Evolutionary conservation across 441 rosid genomes (phyloP).

Genomic region (Aleurites moluccanus): DNA sequence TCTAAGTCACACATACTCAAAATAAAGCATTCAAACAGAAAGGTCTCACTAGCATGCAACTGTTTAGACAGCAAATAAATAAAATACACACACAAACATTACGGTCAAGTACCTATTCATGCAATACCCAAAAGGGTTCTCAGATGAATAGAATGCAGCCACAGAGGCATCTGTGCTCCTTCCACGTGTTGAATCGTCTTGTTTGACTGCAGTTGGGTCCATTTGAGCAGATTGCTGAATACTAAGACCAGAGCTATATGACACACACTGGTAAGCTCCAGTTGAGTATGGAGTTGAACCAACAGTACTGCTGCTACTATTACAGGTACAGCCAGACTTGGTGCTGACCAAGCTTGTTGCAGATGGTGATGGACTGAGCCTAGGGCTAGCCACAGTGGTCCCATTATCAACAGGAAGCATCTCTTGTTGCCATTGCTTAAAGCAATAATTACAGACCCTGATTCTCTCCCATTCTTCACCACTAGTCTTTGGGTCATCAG

Average conservation of each 20-base stretch:
- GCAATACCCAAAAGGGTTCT: slow-evolving; percentile 42
- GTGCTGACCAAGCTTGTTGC: slow-evolving; percentile 58
- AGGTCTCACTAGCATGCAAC: slow-evolving; percentile 1
- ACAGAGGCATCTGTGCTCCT: slow-evolving; percentile 39
- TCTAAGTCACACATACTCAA: slow-evolving; percentile 7
- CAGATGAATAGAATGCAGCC: slow-evolving; percentile 45
- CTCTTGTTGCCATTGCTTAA: slow-evolving; percentile 68
- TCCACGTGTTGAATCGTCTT: slow-evolving; percentile 38
- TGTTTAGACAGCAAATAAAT: slow-evolving; percentile 3
- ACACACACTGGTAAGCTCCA: slow-evolving; percentile 54
- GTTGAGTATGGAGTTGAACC: slow-evolving; percentile 53
- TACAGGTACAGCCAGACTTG: slow-evolving; percentile 54
- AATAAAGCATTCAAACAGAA: background rate
- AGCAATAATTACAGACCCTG: slow-evolving; percentile 92
- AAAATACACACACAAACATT: background rate
- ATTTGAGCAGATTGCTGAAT: slow-evolving; percentile 41
- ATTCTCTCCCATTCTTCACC: slow-evolving; percentile 69
- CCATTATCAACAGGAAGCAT: slow-evolving; percentile 46
- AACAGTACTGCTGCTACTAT: slow-evolving; percentile 53
- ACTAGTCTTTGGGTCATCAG: slow-evolving; percentile 41
- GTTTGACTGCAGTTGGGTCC: slow-evolving; percentile 45
- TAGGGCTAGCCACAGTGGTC: slow-evolving; percentile 40
- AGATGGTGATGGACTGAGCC: slow-evolving; percentile 59
- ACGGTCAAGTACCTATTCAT: slow-evolving; percentile 48
- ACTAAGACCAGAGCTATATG: slow-evolving; percentile 47